Evolutionary conservation across 2,329 filamentous ascomycete species (phyloP).

Genomic region (Botryotinia globosa): DNA sequence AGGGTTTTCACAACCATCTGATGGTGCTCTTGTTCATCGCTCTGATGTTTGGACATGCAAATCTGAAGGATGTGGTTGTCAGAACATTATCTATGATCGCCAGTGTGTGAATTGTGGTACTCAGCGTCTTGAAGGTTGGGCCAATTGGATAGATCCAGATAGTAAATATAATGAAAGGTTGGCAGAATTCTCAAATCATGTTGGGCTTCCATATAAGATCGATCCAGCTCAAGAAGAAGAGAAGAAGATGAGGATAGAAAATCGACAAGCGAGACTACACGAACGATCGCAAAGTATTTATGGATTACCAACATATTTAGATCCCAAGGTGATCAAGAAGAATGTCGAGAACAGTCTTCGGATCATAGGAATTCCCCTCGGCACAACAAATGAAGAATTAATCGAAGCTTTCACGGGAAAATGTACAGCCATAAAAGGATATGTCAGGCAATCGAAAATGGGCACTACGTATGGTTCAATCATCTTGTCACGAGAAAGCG

Average conservation of each 20-base stretch:
- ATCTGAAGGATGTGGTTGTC: background rate
- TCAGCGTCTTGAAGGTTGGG: background rate
- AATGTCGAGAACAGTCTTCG: background rate
- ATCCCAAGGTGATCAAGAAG: background rate
- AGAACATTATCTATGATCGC: background rate
- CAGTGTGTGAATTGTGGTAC: background rate
- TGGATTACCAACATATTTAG: slow-evolving; percentile 6
- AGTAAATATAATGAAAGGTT: background rate
- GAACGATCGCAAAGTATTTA: slow-evolving; percentile 3
- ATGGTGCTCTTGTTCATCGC: too few relatives aligned
- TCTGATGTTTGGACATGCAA: background rate
- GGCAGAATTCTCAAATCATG: background rate
- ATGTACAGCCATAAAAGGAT: slow-evolving; percentile 11
- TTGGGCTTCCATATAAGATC: background rate
- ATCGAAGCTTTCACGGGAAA: slow-evolving; percentile 4
- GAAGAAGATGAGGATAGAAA: background rate
- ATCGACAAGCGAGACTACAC: background rate
- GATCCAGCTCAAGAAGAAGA: background rate
- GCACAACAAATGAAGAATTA: slow-evolving; percentile 2
- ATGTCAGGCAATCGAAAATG: background rate
- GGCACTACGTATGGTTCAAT: background rate
- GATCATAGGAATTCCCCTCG: background rate
- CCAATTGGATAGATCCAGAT: background rate
- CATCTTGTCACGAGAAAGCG: background rate
- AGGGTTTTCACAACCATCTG: background rate